Base-by-base conservation (phyloP, 768 basidiomycete genomes). In the Lentinula sp. region DNA sequence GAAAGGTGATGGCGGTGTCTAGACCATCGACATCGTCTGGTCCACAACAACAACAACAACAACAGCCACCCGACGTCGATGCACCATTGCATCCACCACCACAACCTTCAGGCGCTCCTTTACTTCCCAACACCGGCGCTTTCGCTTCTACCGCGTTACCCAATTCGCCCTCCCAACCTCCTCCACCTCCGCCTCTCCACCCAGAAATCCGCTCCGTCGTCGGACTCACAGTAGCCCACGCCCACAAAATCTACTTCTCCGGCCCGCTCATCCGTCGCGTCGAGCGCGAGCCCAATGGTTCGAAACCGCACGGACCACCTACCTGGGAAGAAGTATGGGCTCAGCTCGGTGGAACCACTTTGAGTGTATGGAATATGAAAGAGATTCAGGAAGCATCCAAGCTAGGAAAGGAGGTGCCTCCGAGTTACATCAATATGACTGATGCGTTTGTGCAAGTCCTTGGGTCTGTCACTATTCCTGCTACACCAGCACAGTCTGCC, bases 351-450 rank as follows among this genome's bases (percentile, higher is more conserved):
- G 94, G 93, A 4, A 93, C 91, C 5, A 94, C 90, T 20, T 80
- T 95, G 66, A 93, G 91, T 66, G 80, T 94, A 46, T 95, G 93
- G 93, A 91, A 93, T 70, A 94, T 95, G 89, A 85, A 83, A 67
- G 84, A 88, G 66, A 86, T 95, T 60, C 87, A 93, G 64, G 90
- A 88, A 69, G 93, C 93, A 2, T 92, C 85, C 65, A 85, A 83
- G 66, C 78, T 85, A 66, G 91, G 91, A 15, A 85, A 74, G 64
- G 89, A 95, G 74, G 91, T 93, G 1, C 93, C 93, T 13, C 93
- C 93, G 6, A 79, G 85, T 1, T 95, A 95, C 72, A 80, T 93
- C 67, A 95, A 95, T 71, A 83, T 88, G 50, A 93, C 90, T 4
- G 94, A 95, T 74, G 90, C 91, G 90, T 92, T 92, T 62, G 83